Evolutionary conservation across 495 filamentous ascomycete species (phyloP), one percentile per base, ranked within the genome.

Genomic region (Aspergillus kassunensis): DNA sequence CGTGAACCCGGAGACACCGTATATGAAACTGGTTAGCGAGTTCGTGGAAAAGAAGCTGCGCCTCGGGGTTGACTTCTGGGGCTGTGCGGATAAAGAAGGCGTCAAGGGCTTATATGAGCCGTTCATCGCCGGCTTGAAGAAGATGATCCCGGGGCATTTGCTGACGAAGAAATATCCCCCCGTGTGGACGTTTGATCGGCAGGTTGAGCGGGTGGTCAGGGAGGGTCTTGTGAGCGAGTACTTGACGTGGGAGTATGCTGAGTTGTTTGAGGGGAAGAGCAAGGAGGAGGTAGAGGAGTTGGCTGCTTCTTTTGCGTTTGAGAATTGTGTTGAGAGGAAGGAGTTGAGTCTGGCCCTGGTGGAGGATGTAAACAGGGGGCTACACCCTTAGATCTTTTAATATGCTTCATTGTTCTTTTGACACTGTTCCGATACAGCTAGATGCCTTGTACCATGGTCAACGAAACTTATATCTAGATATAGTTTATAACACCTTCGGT

Each of bases 11-110:
- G 48, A 66, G 19, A 67, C 64, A 18, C 48, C 65, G 4, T 81
- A 71, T 44, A 73, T 74, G 57, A 62, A 61, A n/a, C 64, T 70
- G 2, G 57, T 80, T 37, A 44, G 57, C 6, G 63, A 68, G 0
- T 81, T 79, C 56, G 56, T 80, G 0, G 68, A 61, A 27, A 80
- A 79, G 58, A 81, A 81, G 52, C 61, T 57, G 40, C 42, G 54
- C 0, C 67, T 78, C 2, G 69, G 69, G 1, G 54, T 76, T 13
- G 78, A 81, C 44, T 69, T 68, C 15, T 81, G 79, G 78, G 78
- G 74, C n/a, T n/a, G n/a, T n/a, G n/a, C n/a, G n/a, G 10, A 59
- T 68, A 0, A 31, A 2, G 44, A 52, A 19, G 51, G 58, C 25
- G 51, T 61, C 6, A 54, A 67, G 18, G 30, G 30, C 10, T 9